Base-by-base conservation (phyloP, 1,139 yeast genomes). In the Keqinozyma sinolaborantium region DNA sequence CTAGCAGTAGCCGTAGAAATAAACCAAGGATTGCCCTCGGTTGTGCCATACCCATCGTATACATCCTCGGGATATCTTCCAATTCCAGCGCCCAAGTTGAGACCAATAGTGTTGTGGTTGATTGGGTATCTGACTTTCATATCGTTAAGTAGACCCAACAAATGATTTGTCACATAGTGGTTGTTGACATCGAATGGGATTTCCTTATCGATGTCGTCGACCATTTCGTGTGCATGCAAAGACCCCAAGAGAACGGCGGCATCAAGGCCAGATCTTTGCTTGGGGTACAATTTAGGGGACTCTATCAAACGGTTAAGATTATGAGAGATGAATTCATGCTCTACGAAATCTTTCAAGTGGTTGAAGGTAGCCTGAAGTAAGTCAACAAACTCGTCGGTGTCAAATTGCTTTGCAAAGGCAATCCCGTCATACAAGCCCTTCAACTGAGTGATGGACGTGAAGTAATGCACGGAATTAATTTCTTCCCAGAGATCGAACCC, bases 401-500 rank as follows among this genome's bases (percentile, higher is more conserved):
- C 35, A 12, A 36, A 18, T 5, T 18, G 21, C 7, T 51, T 33
- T 1, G 83, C 76, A 23, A 77, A 50, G 4, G 51, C 41, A 2
- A 77, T 54, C 0, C 92, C 95, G 39, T 74, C 63, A 30, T 68
- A 62, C 25, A 90, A 49, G 0, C 95, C 83, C 39, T 79, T 73
- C 34, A 85, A 63, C 53, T 87, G 96, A 2, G 81, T 77, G 46
- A 84, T 58, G 4, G 83, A 65, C 0, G 95, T 88, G 56, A 85
- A 90, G 44, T 87, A 80, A 56, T 90, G 97, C 31, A 64, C 48
- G 0, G 88, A 77, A 34, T 77, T 52, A 27, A 84, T 64, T 56
- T 92, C 98, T 60, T 92, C 98, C 98, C 98, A 92, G 31, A 90
- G 63, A 58, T 92, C 98, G 60, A 85, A 92, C 11, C 88, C 83